Conservation (phyloP, 2,329 filamentous ascomycete species). For the Colletotrichum truncatum region DNA sequence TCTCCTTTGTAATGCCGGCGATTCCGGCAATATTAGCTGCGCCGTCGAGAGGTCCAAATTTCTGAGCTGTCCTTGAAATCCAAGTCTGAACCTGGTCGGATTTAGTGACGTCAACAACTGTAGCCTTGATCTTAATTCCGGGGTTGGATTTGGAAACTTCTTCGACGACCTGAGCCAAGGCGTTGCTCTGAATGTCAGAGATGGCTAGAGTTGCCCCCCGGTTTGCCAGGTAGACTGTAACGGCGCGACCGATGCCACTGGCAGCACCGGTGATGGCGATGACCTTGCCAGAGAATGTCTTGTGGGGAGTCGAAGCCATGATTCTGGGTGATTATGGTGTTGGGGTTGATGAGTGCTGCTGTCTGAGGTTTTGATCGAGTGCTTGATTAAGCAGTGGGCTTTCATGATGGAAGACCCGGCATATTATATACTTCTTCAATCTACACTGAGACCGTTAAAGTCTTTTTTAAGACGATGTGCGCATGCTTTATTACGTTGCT, state of each 20-base stretch:
- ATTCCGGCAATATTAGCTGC: slow-evolving; percentile 49
- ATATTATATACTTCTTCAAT: no score
- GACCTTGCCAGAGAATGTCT: slow-evolving; percentile 44
- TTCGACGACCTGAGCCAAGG: slow-evolving; percentile 37
- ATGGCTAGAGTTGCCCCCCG: slow-evolving; percentile 56
- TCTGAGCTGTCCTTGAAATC: slow-evolving; percentile 40
- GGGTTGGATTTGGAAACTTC: background rate
- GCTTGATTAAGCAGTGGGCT: no score
- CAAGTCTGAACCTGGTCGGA: slow-evolving; percentile 41
- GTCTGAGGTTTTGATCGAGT: no score
- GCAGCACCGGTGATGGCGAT: slow-evolving; percentile 58
- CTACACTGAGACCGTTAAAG: no score
- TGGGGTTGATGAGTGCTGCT: no score
- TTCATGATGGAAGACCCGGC: no score
- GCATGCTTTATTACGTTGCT: no score
- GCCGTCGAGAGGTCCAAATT: slow-evolving; percentile 44
- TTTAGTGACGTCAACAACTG: slow-evolving; percentile 39
- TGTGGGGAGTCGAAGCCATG: background rate
- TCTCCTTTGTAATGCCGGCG: slow-evolving; percentile 32
- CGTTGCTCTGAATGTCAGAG: slow-evolving; percentile 51
- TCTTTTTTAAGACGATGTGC: no score
- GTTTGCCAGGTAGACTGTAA: slow-evolving; percentile 50
- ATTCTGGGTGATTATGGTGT: no score
- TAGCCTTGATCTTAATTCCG: background rate
- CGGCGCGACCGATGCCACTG: slow-evolving; percentile 57